Base-by-base conservation (phyloP, 1,139 yeast genomes). In the Geotrichum cucujoidarum region DNA sequence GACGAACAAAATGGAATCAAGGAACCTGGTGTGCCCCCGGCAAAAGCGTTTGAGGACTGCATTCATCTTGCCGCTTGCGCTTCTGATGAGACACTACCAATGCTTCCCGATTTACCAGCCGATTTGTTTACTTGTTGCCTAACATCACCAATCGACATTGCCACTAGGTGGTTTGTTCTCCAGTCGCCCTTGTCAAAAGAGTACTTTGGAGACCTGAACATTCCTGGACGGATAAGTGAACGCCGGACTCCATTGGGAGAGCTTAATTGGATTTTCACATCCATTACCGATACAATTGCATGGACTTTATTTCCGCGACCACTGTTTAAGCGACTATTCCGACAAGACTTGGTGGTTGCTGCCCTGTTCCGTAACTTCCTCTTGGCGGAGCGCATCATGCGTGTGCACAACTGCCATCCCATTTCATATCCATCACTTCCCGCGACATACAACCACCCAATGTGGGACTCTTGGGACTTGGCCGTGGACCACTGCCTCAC, bases 391-490 rank as follows among this genome's bases (percentile, higher is more conserved):
- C 76, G 97, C 55, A 85, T 92, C 45, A 89, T 94, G 97, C 89
- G 97, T 6, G 83, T 85, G 58, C 81, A 86, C 58, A 89, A 90
- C 54, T 90, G 97, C 64, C 95, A 89, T 63, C 98, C 98, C 1
- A 80, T 90, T 3, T 87, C 96, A 31, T 95, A 88, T 55, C 99
- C 99, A 0, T 89, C 87, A 11, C 71, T 92, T 36, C 98, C 98
- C 0, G 90, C 88, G 50, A 72, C 80, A 10, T 79, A 87, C 46
- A 77, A 78, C 54, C 97, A 94, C 63, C 81, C 95, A 11, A 84
- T 92, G 88, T 92, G 99, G 99, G 95, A 89, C 55, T 83, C 97
- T 0, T 92, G 98, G 98, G 98, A 94, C 63, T 72, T 92, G 60
- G 97, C 98, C 0, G 84, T 92, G 43, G 97, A 92, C 65, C 97